Evolutionary conservation across 371 early-diverging fungal genomes (phyloP), one percentile per base, ranked within the genome.

Genomic region (Catenaria anguillulae): DNA sequence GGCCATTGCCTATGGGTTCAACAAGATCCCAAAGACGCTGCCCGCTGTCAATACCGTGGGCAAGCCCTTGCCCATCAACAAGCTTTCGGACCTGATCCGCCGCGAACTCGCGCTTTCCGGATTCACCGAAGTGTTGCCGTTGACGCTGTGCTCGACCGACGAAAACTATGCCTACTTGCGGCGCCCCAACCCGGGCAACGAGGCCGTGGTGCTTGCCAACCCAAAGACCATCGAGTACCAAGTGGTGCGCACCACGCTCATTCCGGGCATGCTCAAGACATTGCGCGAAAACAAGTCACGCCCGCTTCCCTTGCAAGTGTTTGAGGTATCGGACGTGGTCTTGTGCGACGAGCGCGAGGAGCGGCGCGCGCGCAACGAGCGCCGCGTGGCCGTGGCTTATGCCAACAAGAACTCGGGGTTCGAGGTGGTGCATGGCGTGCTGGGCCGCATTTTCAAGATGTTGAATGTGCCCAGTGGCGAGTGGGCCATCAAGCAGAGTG

Each of bases 1-100:
- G 37, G 97, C 97, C n/a, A 90, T 99, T 63, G 90, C 97, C n/a
- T 97, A 92, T 68, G 98, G 99, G 35, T 98, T 87, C 76, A 97
- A 99, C 78, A 94, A 94, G 65, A 84, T 99, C 68, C 81, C 84
- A 21, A 84, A 85, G 63, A 83, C 81, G 43, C 73, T 87, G 63
- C 92, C 93, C 48, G 77, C 77, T 62, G 82, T 85, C 59, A 84
- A 81, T 67, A 95, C 98, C 4, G 79, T 93, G 55, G 99, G 87
- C 60, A 82, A 83, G 67, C 88, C 97, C 60, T 79, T 89, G 67
- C 91, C 92, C 10, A 71, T 97, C 62, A 99, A 99, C 84, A 95
- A 93, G 76, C 73, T 98, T 71, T 77, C 88, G 23, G 96, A 98
- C 65, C 74, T 83, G 68, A 75, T 97, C 52, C 83, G 99, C 65